phyloP scores from a whole-genome alignment of 2,329 filamentous ascomycete genomes.

The Diaporthe nobilis region DNA sequence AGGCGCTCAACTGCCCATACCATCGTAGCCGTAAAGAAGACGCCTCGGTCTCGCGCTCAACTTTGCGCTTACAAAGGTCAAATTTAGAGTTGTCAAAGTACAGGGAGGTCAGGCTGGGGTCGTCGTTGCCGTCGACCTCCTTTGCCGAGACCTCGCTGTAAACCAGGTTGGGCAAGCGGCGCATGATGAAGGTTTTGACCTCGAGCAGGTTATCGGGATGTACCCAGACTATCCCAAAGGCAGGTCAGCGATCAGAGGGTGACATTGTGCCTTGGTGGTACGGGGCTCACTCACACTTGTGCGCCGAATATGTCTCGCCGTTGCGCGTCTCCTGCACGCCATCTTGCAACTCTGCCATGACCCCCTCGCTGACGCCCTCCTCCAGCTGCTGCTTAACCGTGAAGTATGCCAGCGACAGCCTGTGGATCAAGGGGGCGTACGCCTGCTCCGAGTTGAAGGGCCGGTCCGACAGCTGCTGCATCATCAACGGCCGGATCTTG shows the following conservation, averaged over 20 bases:
- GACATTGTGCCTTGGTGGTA: background rate
- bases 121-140: conserved; percentile 82
- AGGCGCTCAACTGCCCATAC: conserved; percentile 86
- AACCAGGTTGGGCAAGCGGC: conserved; percentile 89
- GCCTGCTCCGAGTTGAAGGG: conserved; percentile 94
- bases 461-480: conserved; percentile 87
- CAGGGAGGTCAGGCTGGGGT: conserved; percentile 93
- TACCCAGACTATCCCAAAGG: conserved; percentile 80
- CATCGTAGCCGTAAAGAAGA: conserved; percentile 89
- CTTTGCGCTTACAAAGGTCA: conserved; percentile 87
- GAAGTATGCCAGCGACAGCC: conserved; percentile 95
- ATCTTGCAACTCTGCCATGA: conserved; percentile 40
- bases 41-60: conserved; percentile 81
- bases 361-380: conserved; percentile 54
- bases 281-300: conserved; percentile 77
- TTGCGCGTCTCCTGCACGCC: conserved; percentile 64
- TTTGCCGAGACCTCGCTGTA: conserved; percentile 92
- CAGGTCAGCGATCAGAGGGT: conserved; percentile 49
- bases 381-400: conserved; percentile 90
- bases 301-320: conserved; percentile 83
- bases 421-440: conserved; percentile 90
- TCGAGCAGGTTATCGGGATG: conserved; percentile 96
- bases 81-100: conserved; percentile 95
- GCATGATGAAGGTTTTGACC: conserved; percentile 95
- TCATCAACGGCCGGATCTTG: conserved; percentile 90